These are phyloP conservation scores for Pseudogymnoascus sp. DNA, from an alignment of 2,329 filamentous ascomycete species.

Conservation along the genomic window DNA sequence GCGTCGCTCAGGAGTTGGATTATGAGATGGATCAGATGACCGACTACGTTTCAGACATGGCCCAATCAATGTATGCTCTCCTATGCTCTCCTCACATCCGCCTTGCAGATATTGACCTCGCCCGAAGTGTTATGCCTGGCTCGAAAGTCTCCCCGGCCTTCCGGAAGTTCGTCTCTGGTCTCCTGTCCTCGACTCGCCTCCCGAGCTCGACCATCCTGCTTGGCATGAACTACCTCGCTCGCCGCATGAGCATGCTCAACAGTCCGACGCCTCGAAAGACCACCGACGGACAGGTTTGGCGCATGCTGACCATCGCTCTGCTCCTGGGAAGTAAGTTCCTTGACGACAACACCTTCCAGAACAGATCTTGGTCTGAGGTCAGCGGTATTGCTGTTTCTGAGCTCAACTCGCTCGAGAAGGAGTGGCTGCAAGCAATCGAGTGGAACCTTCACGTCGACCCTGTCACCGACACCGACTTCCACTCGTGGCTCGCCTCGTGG, in stretches of 20 bases:
- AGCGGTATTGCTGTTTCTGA: slow-evolving; percentile 62
- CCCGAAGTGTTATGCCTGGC: slow-evolving; percentile 55
- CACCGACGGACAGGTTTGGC: slow-evolving; percentile 53
- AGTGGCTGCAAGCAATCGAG: slow-evolving; percentile 60
- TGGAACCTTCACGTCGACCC: slow-evolving; percentile 65
- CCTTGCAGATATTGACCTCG: slow-evolving; percentile 54
- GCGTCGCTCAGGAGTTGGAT: slow-evolving; percentile 65
- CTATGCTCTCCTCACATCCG: slow-evolving; percentile 44
- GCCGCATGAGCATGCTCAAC: slow-evolving; percentile 53
- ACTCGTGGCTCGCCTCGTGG: slow-evolving; percentile 59
- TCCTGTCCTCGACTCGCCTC: slow-evolving; percentile 62
- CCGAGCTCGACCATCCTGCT: slow-evolving; percentile 65
- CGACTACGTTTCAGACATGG: slow-evolving; percentile 67
- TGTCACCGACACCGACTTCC: slow-evolving; percentile 52
- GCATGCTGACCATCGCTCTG: slow-evolving; percentile 60
- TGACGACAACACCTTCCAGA: slow-evolving; percentile 73
- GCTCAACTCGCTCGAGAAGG: slow-evolving; percentile 58
- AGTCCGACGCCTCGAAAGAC: slow-evolving; percentile 32
- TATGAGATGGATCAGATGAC: slow-evolving; percentile 74
- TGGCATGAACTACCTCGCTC: slow-evolving; percentile 60
- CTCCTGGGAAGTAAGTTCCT: slow-evolving; percentile 69
- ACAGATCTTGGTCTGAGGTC: slow-evolving; percentile 69
- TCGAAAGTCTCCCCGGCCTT: slow-evolving; percentile 54
- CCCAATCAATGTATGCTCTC: slow-evolving; percentile 57
- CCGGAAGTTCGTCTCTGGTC: slow-evolving; percentile 66